Percentiles rank a stretch among this genome's conserved stretches.
These are phyloP conservation scores for Kodamaea sagamina DNA, from an alignment of 805 yeast genomes.

Conservation along the genomic window DNA sequence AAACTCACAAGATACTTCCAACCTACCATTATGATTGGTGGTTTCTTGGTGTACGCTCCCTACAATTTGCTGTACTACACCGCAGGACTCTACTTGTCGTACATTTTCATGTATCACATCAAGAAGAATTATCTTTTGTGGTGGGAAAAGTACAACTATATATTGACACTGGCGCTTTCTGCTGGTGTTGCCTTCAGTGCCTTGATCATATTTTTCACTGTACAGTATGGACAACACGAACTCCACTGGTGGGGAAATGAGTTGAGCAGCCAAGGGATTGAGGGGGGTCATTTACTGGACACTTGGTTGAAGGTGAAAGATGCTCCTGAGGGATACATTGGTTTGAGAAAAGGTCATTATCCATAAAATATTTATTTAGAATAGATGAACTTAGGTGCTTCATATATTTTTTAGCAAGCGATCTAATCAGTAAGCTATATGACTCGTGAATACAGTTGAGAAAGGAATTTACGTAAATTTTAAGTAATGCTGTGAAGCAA, in stretches of 20 bases:
- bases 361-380: constrained; percentile 11
- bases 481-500: too few species aligned
- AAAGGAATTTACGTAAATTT: too few species aligned
- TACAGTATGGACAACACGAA: constrained; percentile 44
- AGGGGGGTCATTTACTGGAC: constrained; percentile 28
- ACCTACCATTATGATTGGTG: constrained; percentile 55
- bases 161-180: constrained; percentile 56
- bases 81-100: constrained; percentile 61
- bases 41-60: constrained; percentile 52
- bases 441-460: too few species aligned
- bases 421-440: too few species aligned
- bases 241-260: constrained; percentile 69
- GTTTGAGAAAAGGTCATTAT: constrained; percentile 15
- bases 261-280: constrained; percentile 35
- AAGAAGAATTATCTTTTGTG: constrained; percentile 50
- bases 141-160: constrained; percentile 77
- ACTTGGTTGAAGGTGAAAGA: constrained; percentile 33
- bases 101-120: constrained; percentile 56
- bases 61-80: constrained; percentile 55
- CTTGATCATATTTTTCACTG: constrained; percentile 57
- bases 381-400: background rate
- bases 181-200: constrained; percentile 68
- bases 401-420: too few species aligned
- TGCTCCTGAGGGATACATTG: constrained; percentile 22
- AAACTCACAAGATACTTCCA: constrained; percentile 44